phyloP scores from a whole-genome alignment of 2,329 filamentous ascomycete genomes.

The Didymella sp. region DNA sequence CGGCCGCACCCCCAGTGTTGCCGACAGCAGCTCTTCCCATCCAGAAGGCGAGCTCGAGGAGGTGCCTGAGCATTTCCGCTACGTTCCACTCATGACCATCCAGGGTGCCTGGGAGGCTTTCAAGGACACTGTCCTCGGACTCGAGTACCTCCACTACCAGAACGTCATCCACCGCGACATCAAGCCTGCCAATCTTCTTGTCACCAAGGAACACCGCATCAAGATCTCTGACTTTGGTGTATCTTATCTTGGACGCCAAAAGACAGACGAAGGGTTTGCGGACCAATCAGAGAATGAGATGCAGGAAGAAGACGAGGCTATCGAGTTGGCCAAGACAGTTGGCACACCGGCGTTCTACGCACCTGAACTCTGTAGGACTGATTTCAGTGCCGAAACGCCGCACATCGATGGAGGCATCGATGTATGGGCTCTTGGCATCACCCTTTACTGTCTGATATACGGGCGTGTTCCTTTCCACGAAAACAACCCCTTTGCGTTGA shows the following conservation, averaged over 20 bases:
- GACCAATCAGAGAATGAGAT: conserved; percentile 81
- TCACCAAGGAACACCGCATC: conserved; percentile 82
- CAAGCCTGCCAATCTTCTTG: conserved; percentile 80
- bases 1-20: conserved; percentile 78
- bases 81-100: conserved; percentile 91
- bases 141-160: conserved; percentile 79
- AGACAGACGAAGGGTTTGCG: conserved; percentile 78
- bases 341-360: conserved; percentile 98
- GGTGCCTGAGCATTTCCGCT: conserved; percentile 86
- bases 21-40: conserved; percentile 73
- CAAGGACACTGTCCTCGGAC: conserved; percentile 87
- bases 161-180: conserved; percentile 61
- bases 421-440: conserved; percentile 96
- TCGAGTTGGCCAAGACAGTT: conserved; percentile 97
- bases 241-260: conserved; percentile 91
- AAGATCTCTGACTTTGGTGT: conserved; percentile 99
- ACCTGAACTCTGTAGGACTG: conserved; percentile 92
- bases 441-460: conserved; percentile 92
- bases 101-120: conserved; percentile 83
- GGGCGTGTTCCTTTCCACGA: conserved; percentile 93
- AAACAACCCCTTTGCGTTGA: conserved; percentile 90
- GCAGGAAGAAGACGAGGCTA: conserved; percentile 86
- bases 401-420: conserved; percentile 92
- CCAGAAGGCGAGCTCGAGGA: conserved; percentile 54
- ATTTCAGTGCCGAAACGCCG: conserved; percentile 70